These are phyloP conservation scores for Fusarium sarcochroum DNA, from an alignment of 2,329 filamentous ascomycete species.

Conservation along the genomic window DNA sequence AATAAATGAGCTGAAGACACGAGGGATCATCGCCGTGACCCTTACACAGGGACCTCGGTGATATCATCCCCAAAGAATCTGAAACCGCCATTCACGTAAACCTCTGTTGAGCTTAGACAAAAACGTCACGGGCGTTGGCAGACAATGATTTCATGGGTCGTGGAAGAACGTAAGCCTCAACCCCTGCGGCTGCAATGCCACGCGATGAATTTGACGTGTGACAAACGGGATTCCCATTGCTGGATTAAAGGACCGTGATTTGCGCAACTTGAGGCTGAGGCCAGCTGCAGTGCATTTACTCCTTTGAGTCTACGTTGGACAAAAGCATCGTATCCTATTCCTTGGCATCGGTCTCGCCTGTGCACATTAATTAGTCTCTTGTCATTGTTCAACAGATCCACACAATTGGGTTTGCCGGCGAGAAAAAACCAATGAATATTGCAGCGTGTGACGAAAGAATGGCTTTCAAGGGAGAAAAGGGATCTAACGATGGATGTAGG, in stretches of 20 bases:
- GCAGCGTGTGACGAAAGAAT: conserved; percentile 37
- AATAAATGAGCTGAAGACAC: conserved; percentile 10
- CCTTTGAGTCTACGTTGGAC: conserved; percentile 13
- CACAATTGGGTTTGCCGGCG: conserved; percentile 43
- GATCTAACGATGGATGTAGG: conserved; percentile 24
- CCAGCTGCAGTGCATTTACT: conserved; percentile 5
- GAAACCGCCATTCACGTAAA: conserved; percentile 38
- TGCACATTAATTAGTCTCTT: conserved; percentile 6
- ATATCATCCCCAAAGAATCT: conserved; percentile 38
- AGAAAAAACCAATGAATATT: conserved; percentile 24
- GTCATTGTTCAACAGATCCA: conserved; percentile 30
- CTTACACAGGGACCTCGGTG: conserved; percentile 19
- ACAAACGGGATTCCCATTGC: conserved; percentile 20
- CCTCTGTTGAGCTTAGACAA: conserved; percentile 11
- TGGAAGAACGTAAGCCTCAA: conserved; percentile 12
- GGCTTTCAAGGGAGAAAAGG: conserved; percentile 6
- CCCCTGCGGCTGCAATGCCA: conserved; percentile 36
- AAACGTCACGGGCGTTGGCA: conserved; percentile 33
- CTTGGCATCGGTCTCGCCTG: conserved; percentile 40
- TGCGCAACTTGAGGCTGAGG: conserved; percentile 24
- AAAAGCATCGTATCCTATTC: conserved; percentile 32
- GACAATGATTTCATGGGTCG: background rate
- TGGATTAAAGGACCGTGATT: conserved; percentile 17
- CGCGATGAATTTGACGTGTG: conserved; percentile 33
- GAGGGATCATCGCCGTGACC: conserved; percentile 26